A percentile compares a stretch with the other conserved stretches of the same genome.
Conservation (phyloP, 1,139 yeast genomes). For the Pichia sp. region DNA sequence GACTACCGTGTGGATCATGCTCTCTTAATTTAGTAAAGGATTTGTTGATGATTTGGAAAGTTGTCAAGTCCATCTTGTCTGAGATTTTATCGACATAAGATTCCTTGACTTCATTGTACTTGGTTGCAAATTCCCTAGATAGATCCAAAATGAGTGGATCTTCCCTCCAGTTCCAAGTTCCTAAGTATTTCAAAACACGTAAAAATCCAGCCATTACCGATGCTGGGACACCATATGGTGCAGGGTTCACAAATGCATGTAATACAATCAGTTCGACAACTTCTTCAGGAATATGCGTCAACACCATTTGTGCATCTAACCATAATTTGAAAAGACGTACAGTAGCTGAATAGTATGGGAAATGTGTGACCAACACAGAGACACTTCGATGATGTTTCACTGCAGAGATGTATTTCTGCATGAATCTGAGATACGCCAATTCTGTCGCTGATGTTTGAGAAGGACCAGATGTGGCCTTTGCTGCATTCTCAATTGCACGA, state of each 20-base stretch:
- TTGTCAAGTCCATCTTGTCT: conserved; percentile 56
- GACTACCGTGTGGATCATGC: conserved; percentile 74
- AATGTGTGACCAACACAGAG: conserved; percentile 62
- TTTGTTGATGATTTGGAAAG: conserved; percentile 54
- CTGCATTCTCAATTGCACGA: conserved; percentile 57
- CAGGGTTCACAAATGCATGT: conserved; percentile 79
- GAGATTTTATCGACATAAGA: conserved; percentile 40
- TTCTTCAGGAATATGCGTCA: conserved; percentile 69
- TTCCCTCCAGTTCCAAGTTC: conserved; percentile 93
- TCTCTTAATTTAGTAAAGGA: conserved; percentile 62
- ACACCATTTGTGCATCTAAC: conserved; percentile 66
- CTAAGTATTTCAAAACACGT: conserved; percentile 61
- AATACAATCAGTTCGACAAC: conserved; percentile 75
- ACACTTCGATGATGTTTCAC: conserved; percentile 81
- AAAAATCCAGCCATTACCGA: conserved; percentile 77
- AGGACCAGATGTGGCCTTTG: conserved; percentile 26
- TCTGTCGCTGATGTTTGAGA: conserved; percentile 56
- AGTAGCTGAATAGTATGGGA: conserved; percentile 69
- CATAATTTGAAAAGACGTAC: conserved; percentile 82
- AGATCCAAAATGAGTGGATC: conserved; percentile 76
- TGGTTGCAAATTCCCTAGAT: conserved; percentile 34
- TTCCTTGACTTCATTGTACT: conserved; percentile 25
- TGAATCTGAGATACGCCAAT: conserved; percentile 55
- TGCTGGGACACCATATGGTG: conserved; percentile 74
- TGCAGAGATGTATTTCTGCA: conserved; percentile 58